Evolutionary conservation across 768 basidiomycete genomes (phyloP), one percentile per base, ranked within the genome.

Genomic region (Erythrobasidium yunnanense): DNA sequence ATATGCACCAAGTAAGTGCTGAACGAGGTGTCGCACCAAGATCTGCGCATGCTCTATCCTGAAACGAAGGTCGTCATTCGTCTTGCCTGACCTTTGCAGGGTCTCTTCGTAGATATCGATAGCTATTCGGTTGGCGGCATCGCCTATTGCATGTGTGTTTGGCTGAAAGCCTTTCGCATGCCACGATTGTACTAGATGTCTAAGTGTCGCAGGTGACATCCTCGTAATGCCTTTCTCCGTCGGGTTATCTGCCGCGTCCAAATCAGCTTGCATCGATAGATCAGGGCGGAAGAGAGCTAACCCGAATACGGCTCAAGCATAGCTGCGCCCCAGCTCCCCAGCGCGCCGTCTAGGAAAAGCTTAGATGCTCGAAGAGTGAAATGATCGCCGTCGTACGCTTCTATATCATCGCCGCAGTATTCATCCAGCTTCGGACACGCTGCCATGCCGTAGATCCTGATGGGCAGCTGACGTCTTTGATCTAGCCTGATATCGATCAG

Each of bases 21-120:
- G 11, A 27, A 30, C 3, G 8, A 18, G 20, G 11, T 1, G 1
- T 7, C 69, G 17, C 33, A 66, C 69, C 77, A 97, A 79, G 51
- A 95, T 90, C 75, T 97, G 93, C 0, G 90, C 87, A 76, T 97
- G 93, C 74, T 97, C 93, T 7, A 95, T 84, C 45, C 93, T 80
- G 1, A 89, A 86, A 11, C 91, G 80, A 0, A 71, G 51, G 8
- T 55, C 58, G 11, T 25, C 47, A 11, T 70, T 66, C 33, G 42
- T 46, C 22, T 65, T 68, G 52, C 1, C 66, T 20, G 2, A 50
- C 42, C 51, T 53, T n/a, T 35, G 42, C n/a, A 88, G 70, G 1
- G 87, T 78, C 4, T 79, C 76, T 74, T 92, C 87, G 72, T 87
- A 91, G 7, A 90, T 85, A 72, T 95, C 84, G 23, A 96, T 81